Evolutionary conservation across 2,329 filamentous ascomycete genomes (phyloP), one percentile per base, ranked within the genome.

Genomic region (Calonectria hongkongensis): DNA sequence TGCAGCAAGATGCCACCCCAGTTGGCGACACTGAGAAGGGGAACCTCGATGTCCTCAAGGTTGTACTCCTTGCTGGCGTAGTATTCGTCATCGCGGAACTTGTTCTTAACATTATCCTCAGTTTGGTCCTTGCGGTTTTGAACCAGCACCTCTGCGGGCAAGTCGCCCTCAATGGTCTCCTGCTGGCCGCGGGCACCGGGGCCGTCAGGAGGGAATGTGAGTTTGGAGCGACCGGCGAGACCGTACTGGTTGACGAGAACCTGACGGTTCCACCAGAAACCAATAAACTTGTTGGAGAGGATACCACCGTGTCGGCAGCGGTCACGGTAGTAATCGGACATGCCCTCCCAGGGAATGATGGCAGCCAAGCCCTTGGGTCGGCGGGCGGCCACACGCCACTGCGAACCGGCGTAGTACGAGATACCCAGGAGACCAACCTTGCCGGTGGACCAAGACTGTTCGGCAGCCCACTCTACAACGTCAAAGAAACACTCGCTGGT

Each of bases 1-100:
- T 94, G 93, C 1, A 94, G 86, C 4, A 92, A 81, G 60, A 94
- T 94, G 1, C 92, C 92, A 13, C 92, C 92, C 92, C 92, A 94
- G 80, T 94, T 94, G 0, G 88, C 93, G 0, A 94, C 92, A 0
- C 88, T 90, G 0, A 94, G 87, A 0, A 94, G 78, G 0, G 93
- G 93, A 0, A 94, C 92, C 71, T 92, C 86, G 48, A 94, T 93
- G 73, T 94, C 91, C 18, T 85, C 88, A 80, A 93, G 85, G 58
- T 89, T 85, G 76, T 92, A 94, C 63, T 94, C 92, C 77, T 91
- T 93, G 51, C 88, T 90, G 0, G 90, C 88, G 72, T 93, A 93
- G 82, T 93, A 93, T 0, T 84, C 80, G 0, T 94, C 87, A 72
- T 94, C 92, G 0, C 90, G 88, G 82, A 90, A 94, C 12, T 82